Evolutionary conservation across 2,329 filamentous ascomycete species (phyloP).

Genomic region (Neofusicoccum umdonicola): DNA sequence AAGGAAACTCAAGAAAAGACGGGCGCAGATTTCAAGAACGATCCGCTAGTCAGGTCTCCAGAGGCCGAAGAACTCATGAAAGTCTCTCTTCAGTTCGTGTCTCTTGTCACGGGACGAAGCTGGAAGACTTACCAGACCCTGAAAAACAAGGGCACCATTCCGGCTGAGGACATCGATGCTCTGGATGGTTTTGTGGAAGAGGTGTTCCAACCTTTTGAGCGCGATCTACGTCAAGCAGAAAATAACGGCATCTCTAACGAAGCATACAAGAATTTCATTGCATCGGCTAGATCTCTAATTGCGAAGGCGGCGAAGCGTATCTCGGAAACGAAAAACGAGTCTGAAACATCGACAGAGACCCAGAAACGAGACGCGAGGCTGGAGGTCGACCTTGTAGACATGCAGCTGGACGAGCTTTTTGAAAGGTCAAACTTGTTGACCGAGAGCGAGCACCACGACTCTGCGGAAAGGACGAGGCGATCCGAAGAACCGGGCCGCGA

Average conservation of each 20-base stretch:
- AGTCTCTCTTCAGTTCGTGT: slow-evolving; percentile 14
- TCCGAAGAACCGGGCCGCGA: not conserved
- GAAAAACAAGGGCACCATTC: not conserved
- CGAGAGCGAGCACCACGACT: not conserved
- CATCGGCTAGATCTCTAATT: slow-evolving; percentile 8
- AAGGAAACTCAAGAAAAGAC: slow-evolving; percentile 21
- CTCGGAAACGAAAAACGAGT: slow-evolving; percentile 6
- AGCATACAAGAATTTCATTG: slow-evolving; percentile 9
- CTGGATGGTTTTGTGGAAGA: slow-evolving; percentile 13
- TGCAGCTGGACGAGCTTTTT: slow-evolving; percentile 13
- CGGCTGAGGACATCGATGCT: not conserved
- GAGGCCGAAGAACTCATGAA: slow-evolving; percentile 13
- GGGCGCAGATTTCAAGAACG: slow-evolving; percentile 22
- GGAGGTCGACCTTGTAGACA: slow-evolving; percentile 11
- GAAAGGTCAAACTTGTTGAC: slow-evolving; percentile 7
- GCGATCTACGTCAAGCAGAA: slow-evolving; percentile 1
- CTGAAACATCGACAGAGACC: not conserved
- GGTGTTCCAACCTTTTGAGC: slow-evolving; percentile 14
- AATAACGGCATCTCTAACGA: slow-evolving; percentile 5
- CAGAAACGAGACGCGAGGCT: slow-evolving; percentile 4
- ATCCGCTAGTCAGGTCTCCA: slow-evolving; percentile 1
- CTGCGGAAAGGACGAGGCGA: not conserved
- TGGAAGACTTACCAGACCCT: slow-evolving; percentile 5
- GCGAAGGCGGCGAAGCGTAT: slow-evolving; percentile 9
- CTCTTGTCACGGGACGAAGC: slow-evolving; percentile 11